phyloP scores from a whole-genome alignment of 805 yeast genomes.

The Nakazawaea sp. region DNA sequence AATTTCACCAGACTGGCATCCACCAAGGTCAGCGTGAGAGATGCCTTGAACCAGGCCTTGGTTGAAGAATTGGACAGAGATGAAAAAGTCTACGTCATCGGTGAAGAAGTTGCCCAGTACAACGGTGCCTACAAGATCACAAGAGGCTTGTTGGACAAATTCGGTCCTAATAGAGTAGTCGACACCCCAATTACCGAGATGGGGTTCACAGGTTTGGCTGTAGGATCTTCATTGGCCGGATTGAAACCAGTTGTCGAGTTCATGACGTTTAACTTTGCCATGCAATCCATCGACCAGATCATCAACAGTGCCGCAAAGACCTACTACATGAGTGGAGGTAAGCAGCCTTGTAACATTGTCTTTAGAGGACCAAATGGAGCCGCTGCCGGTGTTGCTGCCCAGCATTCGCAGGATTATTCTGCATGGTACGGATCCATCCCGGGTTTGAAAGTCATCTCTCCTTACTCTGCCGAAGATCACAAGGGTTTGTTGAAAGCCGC shows the following conservation, averaged over 20 bases:
- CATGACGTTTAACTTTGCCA: conserved; percentile 99
- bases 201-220: conserved; percentile 95
- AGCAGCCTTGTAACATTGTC: conserved; percentile 92
- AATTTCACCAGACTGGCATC: background rate
- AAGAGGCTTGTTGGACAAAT: conserved; percentile 89
- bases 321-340: conserved; percentile 99
- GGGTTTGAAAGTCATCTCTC: conserved; percentile 94
- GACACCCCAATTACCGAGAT: conserved; percentile 99
- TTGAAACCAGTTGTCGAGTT: conserved; percentile 96
- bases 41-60: conserved; percentile 89
- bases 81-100: conserved; percentile 89
- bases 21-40: conserved; percentile 82
- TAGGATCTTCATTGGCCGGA: conserved; percentile 95
- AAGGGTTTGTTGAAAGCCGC: conserved; percentile 95
- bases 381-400: conserved; percentile 99
- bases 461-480: conserved; percentile 92
- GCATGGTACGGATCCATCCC: conserved; percentile 99
- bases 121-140: conserved; percentile 99
- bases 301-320: conserved; percentile 99
- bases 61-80: conserved; percentile 98
- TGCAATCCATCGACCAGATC: conserved; percentile 99
- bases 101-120: conserved; percentile 99
- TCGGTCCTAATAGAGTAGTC: conserved; percentile 87
- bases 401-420: conserved; percentile 96
- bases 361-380: conserved; percentile 99